Evolutionary conservation across 257 asterid species (phyloP), one percentile per base, ranked within the genome.

Genomic region (Nicotiana benthamiana): DNA sequence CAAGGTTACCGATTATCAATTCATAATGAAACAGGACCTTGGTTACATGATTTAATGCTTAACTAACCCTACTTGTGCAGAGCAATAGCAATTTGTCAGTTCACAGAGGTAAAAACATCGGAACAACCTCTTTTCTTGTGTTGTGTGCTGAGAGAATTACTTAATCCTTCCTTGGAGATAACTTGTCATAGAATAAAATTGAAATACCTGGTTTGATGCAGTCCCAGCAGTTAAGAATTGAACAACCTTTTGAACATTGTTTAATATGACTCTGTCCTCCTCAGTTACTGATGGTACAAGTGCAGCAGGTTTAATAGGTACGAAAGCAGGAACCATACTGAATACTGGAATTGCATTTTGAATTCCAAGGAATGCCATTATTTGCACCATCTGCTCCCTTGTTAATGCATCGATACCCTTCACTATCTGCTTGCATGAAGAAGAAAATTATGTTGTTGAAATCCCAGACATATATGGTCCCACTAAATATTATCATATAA

Each of bases 371-470:
- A 90, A 59, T 26, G 95, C 90, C 92, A 88, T 83, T 84, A 91
- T 86, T 83, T 90, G 97, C 83, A 92, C 93, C 82, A 96, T 86
- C 86, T 94, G 99, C 83, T 96, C 97, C 90, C 99, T 96, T 34
- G 97, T 82, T 70, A 94, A 79, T 59, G 99, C 99, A 79, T 96
- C 99, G 61, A 96, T 94, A n/a, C 97, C 98, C 91, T 96, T 96
- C 84, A 96, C 99, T 75, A 94, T 88, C 99, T 96, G 93, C 86
- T 80, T 75, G 64, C 18, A 83, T 70, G 51, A 61, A 82, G 56
- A 56, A 32, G 22, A 75, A 81, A 82, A 65, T 54, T 46, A 46
- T 78, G 46, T 75, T 27, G 66, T 13, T 24, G 43, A 64, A 62
- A 46, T 63, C 13, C 3, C 53, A 81, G 60, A 75, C 76, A 53